Evolutionary conservation across 179 eudicot species (phyloP).

Genomic region (Carnegiea gigantea): DNA sequence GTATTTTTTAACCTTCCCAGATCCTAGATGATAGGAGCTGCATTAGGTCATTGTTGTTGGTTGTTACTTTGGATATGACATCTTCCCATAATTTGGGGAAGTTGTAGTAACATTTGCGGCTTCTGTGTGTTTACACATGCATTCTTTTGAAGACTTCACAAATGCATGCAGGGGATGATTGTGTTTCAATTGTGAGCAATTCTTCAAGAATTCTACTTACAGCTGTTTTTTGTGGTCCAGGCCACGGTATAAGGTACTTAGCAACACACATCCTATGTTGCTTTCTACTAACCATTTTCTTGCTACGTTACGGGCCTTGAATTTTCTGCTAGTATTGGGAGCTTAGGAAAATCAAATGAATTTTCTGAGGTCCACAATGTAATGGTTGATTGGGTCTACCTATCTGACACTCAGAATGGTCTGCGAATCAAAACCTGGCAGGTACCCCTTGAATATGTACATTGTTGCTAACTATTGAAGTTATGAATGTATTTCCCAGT

Average conservation of each 20-base stretch:
- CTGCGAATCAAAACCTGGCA: constrained; percentile 96
- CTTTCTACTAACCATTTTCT: not conserved
- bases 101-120: not conserved
- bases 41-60: not conserved
- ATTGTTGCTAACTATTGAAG: too few relatives aligned
- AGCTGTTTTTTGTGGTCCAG: constrained; percentile 70
- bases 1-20: too few relatives aligned
- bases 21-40: not conserved
- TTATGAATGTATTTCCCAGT: not conserved
- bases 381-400: constrained; percentile 51
- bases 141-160: not conserved
- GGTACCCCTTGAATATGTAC: constrained; percentile 36
- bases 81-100: too few relatives aligned
- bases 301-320: not conserved
- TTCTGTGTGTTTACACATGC: not conserved
- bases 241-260: constrained; percentile 91
- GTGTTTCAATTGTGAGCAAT: constrained; percentile 84
- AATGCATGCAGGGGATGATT: constrained; percentile 73
- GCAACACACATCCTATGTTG: not conserved
- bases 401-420: constrained; percentile 77
- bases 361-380: constrained; percentile 60
- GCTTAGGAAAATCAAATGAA: constrained; percentile 69
- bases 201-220: constrained; percentile 58
- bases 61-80: not conserved
- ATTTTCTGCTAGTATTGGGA: constrained; percentile 57